Conservation (phyloP, 345 rosid genomes). For the Linum tenue region DNA sequence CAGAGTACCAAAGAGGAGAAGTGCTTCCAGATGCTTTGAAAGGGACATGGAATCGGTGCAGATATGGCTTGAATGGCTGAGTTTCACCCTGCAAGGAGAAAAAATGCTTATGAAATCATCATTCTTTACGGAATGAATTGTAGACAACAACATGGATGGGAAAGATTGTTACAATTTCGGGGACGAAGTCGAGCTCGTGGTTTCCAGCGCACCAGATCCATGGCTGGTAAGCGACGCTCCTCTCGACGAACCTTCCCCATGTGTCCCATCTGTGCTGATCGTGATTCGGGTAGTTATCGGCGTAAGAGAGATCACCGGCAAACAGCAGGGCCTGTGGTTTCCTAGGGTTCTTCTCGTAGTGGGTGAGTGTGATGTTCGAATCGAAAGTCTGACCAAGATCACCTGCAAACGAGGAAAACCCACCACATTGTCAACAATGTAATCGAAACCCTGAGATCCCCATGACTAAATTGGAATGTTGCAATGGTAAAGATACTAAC, state of each 20-base stretch:
- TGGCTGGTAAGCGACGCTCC: slow-evolving; percentile 37
- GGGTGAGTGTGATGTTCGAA: slow-evolving; percentile 35
- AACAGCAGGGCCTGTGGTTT: slow-evolving; percentile 37
- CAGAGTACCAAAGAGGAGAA: slow-evolving; percentile 43
- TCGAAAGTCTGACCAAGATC: slow-evolving; percentile 45
- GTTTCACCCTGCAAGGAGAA: slow-evolving; percentile 28
- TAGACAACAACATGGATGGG: not conserved
- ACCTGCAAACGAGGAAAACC: slow-evolving; percentile 15
- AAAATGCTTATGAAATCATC: not conserved
- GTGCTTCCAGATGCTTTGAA: slow-evolving; percentile 33
- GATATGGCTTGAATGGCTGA: slow-evolving; percentile 33
- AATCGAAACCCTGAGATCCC: not conserved
- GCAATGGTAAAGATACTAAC: slow-evolving; percentile 16
- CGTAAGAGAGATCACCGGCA: slow-evolving; percentile 42
- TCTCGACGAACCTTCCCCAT: slow-evolving; percentile 36
- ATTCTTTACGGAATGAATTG: not conserved
- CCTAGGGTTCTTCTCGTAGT: slow-evolving; percentile 33
- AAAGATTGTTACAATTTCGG: slow-evolving; percentile 18
- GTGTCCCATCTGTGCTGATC: slow-evolving; percentile 43
- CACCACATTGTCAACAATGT: too few relatives aligned
- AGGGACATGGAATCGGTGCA: slow-evolving; percentile 25
- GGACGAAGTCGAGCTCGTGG: slow-evolving; percentile 35
- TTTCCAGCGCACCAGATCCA: slow-evolving; percentile 46
- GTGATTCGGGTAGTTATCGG: slow-evolving; percentile 33
- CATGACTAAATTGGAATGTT: too few relatives aligned